Base-by-base conservation (phyloP, 129 eudicot genomes). In the Centaurea solstitialis region DNA sequence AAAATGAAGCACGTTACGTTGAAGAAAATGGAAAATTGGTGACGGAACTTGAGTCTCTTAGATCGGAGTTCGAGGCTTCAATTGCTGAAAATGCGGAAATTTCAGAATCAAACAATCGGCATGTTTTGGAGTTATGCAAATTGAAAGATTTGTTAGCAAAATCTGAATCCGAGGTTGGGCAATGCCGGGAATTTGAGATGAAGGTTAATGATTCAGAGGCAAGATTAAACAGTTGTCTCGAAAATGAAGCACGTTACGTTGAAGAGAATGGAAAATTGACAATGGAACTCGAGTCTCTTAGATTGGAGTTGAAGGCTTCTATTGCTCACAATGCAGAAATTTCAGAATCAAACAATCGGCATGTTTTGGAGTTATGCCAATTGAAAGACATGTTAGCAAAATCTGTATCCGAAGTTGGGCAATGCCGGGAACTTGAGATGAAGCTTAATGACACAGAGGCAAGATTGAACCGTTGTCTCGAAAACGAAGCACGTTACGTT, bases 11-110 rank as follows among this genome's bases (percentile, higher is more conserved):
- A 35, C 64, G 26, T 23, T 39, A 33, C 18, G 9, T 82, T 45
- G 61, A 69, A 37, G 81, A 81, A 66, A 74, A 81, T 4, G 40
- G 33, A 12, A 65, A 20, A 3, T 66, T 81, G 62, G 64, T 26
- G 33, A 21, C 59, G n/a, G 39, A 45, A 73, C 53, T 87, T 65
- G 78, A 90, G 24, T 84, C 81, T 62, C 77, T 90, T 18, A 86
- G 68, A 50, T 85, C 83, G 20, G 88, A 94, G 65, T 81, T 87
- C 26, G 85, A 89, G 82, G 84, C 72, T 18, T 87, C 85, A 72
- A 39, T 53, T 78, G 85, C 82, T 7, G 80, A 82, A 21, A 73
- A 80, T 74, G 80, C 9, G 59, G 43, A 81, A 39, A 62, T 33
- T 61, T 30, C 57, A 66, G 86, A 90, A 79, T 81, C 75, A 20